phyloP scores from a whole-genome alignment of 2,329 filamentous ascomycete species.

The Trichoderma oligosporum region DNA sequence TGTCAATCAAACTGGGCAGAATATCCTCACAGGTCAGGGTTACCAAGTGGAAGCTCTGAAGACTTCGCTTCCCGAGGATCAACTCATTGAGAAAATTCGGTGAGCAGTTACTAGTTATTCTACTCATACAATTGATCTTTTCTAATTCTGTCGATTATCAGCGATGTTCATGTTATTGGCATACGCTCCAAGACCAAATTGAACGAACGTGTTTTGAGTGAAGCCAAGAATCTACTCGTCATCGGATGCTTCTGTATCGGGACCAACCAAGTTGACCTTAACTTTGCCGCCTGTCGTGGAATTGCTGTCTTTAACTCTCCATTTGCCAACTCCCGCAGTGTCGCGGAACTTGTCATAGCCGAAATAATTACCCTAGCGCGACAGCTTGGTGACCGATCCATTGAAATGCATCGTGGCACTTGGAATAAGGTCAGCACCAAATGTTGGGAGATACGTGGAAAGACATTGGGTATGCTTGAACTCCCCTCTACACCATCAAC shows the following conservation, averaged over 20 bases:
- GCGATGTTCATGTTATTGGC: conserved; percentile 93
- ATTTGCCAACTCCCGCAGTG: conserved; percentile 95
- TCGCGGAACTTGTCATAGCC: conserved; percentile 90
- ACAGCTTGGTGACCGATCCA: conserved; percentile 88
- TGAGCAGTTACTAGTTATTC: conserved; percentile 39
- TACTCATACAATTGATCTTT: neutral
- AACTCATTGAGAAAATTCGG: conserved; percentile 96
- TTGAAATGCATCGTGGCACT: conserved; percentile 86
- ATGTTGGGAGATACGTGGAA: conserved; percentile 98
- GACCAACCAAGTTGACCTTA: conserved; percentile 89
- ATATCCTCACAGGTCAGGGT: conserved; percentile 78
- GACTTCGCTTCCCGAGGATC: conserved; percentile 81
- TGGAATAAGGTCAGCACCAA: conserved; percentile 98
- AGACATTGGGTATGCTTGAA: conserved; percentile 69
- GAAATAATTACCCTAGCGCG: conserved; percentile 91
- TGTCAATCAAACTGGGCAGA: conserved; percentile 83
- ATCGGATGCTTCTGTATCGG: conserved; percentile 99
- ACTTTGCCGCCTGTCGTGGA: conserved; percentile 75
- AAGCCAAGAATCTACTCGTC: conserved; percentile 92
- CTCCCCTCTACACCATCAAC: neutral
- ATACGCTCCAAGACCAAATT: conserved; percentile 98
- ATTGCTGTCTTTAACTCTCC: conserved; percentile 99
- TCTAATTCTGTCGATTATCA: conserved; percentile 34
- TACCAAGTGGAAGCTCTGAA: conserved; percentile 95
- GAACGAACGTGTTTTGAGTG: conserved; percentile 74